Base-by-base conservation (phyloP, 176 grass and related monocot genomes). In the Alloteropsis semialata region DNA sequence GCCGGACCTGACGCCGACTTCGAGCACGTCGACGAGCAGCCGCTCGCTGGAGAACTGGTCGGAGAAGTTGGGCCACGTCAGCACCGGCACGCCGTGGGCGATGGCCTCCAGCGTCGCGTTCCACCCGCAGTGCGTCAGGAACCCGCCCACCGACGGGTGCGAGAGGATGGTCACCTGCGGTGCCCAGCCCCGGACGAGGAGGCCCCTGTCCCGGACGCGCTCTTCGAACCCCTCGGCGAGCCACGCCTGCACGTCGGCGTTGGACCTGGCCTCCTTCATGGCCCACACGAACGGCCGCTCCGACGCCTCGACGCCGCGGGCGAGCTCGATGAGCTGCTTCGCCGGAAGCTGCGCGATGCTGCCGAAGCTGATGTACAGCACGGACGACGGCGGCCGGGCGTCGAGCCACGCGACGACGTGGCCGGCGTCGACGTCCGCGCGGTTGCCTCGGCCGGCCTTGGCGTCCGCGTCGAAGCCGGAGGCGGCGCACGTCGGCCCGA, bases 51-150 rank as follows among this genome's bases (percentile, higher is more conserved):
- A 28, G 77, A 94, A 91, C 71, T 91, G 92, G 66, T 91, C 89
- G 27, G 78, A 45, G 68, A 86, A 69, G 39, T 53, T 49, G 27
- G 88, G 92, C 88, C 92, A 94, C 25, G 88, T 94, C n/a, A 91
- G 76, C 79, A 79, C 41, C 4, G 88, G 92, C 66, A 91, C 82
- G 67, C 89, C 92, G 53, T 70, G 66, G 22, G 68, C 46, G 37
- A 94, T 14, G 27, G 89, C 83, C 46, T 94, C 92, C 10, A 81
- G n/a, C 44, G 60, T 84, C 21, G 86, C 87, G 75, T 94, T 94
- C 86, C 92, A 94, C 12, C 92, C 92, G 53, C 92, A 94, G 74
- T 87, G 92, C 9, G 83, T 87, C 64, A 91, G 68, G 61, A 91
- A 94, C 3, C 89, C 86, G 24, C 92, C 80, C 27, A 86, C 69